Conservation (phyloP, 2,329 filamentous ascomycete species). For the Fusarium abutilonis region DNA sequence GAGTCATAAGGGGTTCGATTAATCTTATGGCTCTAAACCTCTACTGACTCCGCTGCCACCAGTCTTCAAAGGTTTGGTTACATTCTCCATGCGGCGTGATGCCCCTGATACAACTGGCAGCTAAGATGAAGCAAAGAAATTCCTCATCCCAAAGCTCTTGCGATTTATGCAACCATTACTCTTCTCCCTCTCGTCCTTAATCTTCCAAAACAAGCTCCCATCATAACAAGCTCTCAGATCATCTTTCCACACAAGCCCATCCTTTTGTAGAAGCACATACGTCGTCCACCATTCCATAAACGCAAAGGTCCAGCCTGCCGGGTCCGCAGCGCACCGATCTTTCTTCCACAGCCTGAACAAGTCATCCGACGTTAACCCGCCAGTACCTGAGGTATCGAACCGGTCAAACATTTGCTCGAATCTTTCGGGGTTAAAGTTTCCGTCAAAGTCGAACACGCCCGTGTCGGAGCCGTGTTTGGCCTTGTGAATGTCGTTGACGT, state of each 20-base stretch:
- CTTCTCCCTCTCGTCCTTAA: constrained; percentile 24
- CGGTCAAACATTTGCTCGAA: constrained; percentile 62
- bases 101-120: not conserved
- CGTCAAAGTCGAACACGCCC: constrained; percentile 59
- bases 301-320: constrained; percentile 37
- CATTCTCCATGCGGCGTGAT: too few relatives aligned
- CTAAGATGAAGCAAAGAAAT: constrained; percentile 11
- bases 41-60: too few relatives aligned
- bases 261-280: constrained; percentile 61
- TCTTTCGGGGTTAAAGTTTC: constrained; percentile 57
- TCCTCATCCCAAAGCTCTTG: constrained; percentile 24
- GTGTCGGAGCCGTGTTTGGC: constrained; percentile 59
- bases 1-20: too few relatives aligned
- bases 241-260: constrained; percentile 66
- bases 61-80: too few relatives aligned
- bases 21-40: too few relatives aligned
- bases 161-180: not conserved
- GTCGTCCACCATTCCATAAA: constrained; percentile 52
- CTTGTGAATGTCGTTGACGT: constrained; percentile 53
- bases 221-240: constrained; percentile 51
- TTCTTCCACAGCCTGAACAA: constrained; percentile 51
- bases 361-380: constrained; percentile 50
- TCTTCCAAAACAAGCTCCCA: constrained; percentile 36
- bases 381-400: constrained; percentile 53
- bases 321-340: constrained; percentile 47